These are phyloP conservation scores for Elymus sibiricus DNA, from an alignment of 176 grass and related monocot genomes.

Conservation along the genomic window DNA sequence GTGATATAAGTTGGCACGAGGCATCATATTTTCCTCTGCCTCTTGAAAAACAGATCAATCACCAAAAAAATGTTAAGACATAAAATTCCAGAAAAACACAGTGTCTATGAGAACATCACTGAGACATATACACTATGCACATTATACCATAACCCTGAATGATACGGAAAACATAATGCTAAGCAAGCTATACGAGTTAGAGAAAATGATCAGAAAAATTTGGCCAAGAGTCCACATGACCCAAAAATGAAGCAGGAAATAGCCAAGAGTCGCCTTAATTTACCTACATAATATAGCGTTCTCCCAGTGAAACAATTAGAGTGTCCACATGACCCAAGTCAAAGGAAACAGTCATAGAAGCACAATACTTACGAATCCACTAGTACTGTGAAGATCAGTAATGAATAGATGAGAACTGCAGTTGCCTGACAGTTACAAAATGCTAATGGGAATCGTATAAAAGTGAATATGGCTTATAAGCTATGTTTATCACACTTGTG, in stretches of 20 bases:
- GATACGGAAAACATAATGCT: background rate
- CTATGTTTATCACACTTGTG: background rate
- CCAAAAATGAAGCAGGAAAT: background rate
- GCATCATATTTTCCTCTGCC: background rate
- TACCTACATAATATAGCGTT: background rate
- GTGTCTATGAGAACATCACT: slow-evolving; percentile 6
- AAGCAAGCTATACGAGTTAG: background rate
- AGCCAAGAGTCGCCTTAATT: background rate
- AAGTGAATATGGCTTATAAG: background rate
- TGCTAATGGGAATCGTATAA: background rate
- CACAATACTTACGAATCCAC: background rate
- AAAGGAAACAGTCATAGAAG: background rate
- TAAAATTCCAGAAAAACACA: background rate
- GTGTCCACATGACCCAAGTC: background rate
- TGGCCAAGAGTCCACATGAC: background rate
- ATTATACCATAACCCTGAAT: background rate
- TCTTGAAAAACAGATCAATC: background rate
- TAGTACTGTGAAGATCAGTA: background rate
- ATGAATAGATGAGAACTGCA: background rate
- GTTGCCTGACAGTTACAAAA: background rate
- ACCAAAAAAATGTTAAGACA: background rate
- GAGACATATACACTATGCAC: background rate
- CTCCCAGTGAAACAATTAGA: background rate
- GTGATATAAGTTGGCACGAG: slow-evolving; percentile 7
- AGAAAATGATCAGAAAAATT: background rate